A percentile compares a stretch with the other conserved stretches of the same genome.
These are phyloP conservation scores for Urtica urens DNA, from an alignment of 306 rosid species.

Conservation along the genomic window DNA sequence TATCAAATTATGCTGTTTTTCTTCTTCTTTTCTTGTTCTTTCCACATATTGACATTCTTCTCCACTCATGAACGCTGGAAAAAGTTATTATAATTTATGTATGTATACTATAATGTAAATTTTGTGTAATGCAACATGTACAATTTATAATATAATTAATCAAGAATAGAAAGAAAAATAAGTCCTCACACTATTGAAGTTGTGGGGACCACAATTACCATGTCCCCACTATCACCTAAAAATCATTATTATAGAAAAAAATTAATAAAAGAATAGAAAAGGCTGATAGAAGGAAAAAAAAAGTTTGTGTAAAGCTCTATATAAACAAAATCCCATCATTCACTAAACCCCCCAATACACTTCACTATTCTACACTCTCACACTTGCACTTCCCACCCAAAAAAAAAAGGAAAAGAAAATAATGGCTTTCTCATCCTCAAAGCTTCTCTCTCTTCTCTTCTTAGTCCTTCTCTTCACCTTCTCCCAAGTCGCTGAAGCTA, in stretches of 20 bases:
- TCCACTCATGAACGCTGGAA: not conserved
- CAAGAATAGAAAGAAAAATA: not conserved
- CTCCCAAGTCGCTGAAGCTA: slow-evolving; percentile 39
- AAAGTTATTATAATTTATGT: too few species aligned
- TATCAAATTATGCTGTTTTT: slow-evolving; percentile 13
- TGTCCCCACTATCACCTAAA: slow-evolving; percentile 44
- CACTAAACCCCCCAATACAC: slow-evolving; percentile 2
- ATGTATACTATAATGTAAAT: not conserved
- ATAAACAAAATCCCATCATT: slow-evolving; percentile 21
- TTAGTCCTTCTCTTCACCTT: slow-evolving; percentile 31
- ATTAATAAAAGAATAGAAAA: not conserved
- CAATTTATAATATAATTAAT: not conserved
- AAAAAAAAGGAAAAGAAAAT: too few species aligned
- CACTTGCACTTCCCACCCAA: slow-evolving; percentile 5
- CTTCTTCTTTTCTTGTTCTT: not conserved
- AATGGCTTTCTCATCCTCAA: slow-evolving; percentile 39
- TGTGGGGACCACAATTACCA: slow-evolving; percentile 49
- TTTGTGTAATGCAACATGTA: not conserved
- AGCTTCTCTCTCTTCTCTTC: slow-evolving; percentile 24
- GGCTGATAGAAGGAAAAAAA: too few species aligned
- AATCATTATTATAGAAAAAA: not conserved
- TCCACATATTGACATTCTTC: slow-evolving; percentile 1
- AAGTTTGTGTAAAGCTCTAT: slow-evolving; percentile 18
- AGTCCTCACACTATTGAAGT: slow-evolving; percentile 14
- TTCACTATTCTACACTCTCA: not conserved